Evolutionary conservation across 1,139 yeast genomes (phyloP).

Genomic region (Sugiyamaella novakii): DNA sequence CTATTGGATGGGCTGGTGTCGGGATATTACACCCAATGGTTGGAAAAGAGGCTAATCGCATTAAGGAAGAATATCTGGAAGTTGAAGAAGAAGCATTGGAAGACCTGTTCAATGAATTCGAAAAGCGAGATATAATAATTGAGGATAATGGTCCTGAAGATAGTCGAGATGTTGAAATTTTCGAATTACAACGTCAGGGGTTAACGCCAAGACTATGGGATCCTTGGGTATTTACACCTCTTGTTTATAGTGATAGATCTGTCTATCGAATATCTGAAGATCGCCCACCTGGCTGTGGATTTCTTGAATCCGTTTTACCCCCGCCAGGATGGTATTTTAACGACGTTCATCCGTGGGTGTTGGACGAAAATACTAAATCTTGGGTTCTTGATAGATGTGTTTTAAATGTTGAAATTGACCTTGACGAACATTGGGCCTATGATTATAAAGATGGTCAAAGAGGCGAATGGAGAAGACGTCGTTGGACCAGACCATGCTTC

Average conservation of each 20-base stretch:
- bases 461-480: constrained; percentile 47
- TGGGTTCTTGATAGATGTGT: constrained; percentile 59
- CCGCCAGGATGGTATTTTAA: constrained; percentile 75
- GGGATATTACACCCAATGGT: constrained; percentile 59
- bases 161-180: constrained; percentile 62
- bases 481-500: constrained; percentile 43
- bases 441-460: constrained; percentile 44
- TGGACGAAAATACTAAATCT: constrained; percentile 54
- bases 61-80: constrained; percentile 31
- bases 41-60: constrained; percentile 37
- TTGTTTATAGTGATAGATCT: constrained; percentile 57
- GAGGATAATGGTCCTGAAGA: constrained; percentile 65
- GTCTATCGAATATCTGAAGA: constrained; percentile 57
- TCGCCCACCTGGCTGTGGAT: constrained; percentile 66
- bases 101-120: constrained; percentile 42
- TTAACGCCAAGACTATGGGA: constrained; percentile 64
- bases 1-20: constrained; percentile 57
- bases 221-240: constrained; percentile 51
- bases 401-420: constrained; percentile 38
- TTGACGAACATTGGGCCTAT: constrained; percentile 50
- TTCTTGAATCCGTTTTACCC: constrained; percentile 59
- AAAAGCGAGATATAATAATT: constrained; percentile 56
- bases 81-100: constrained; percentile 30
- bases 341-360: constrained; percentile 65
- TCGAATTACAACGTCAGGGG: constrained; percentile 70